Evolutionary conservation across 192 early-diverging fungal species (phyloP).

Genomic region (Backusella tarrabulga): DNA sequence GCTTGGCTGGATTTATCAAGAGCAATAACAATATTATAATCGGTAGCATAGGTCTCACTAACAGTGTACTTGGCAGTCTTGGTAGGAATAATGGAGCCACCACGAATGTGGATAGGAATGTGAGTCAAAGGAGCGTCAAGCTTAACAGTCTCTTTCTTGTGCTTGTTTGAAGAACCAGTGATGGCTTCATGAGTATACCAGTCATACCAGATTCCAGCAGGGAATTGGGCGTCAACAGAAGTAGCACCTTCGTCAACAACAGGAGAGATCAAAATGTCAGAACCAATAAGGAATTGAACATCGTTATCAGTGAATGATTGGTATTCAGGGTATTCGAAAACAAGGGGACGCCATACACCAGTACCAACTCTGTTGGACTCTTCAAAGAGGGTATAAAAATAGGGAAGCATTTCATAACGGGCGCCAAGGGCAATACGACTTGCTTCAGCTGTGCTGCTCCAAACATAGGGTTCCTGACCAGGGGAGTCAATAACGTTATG

Average conservation of each 20-base stretch:
- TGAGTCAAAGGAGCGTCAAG: conserved; percentile 50
- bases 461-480: conserved; percentile 63
- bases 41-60: conserved; percentile 37
- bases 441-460: conserved; percentile 54
- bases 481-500: conserved; percentile 52
- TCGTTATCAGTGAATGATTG: conserved; percentile 44
- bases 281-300: conserved; percentile 59
- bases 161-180: conserved; percentile 4
- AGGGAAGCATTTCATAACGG: conserved; percentile 62
- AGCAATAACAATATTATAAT: conserved; percentile 52
- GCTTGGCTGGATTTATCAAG: conserved; percentile 46
- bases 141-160: conserved; percentile 20
- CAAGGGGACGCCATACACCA: conserved; percentile 53
- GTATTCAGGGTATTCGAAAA: conserved; percentile 50
- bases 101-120: conserved; percentile 60
- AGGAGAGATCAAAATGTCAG: conserved; percentile 56
- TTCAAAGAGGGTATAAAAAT: conserved; percentile 58
- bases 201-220: conserved; percentile 63
- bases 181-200: conserved; percentile 40
- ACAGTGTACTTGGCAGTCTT: conserved; percentile 53
- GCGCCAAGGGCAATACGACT: conserved; percentile 49
- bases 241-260: conserved; percentile 46
- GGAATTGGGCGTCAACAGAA: conserved; percentile 61
- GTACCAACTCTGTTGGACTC: conserved; percentile 48
- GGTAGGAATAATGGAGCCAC: conserved; percentile 55